These are phyloP conservation scores for Pseudodiploospora longispora DNA, from an alignment of 2,329 filamentous ascomycete genomes.

Conservation along the genomic window DNA sequence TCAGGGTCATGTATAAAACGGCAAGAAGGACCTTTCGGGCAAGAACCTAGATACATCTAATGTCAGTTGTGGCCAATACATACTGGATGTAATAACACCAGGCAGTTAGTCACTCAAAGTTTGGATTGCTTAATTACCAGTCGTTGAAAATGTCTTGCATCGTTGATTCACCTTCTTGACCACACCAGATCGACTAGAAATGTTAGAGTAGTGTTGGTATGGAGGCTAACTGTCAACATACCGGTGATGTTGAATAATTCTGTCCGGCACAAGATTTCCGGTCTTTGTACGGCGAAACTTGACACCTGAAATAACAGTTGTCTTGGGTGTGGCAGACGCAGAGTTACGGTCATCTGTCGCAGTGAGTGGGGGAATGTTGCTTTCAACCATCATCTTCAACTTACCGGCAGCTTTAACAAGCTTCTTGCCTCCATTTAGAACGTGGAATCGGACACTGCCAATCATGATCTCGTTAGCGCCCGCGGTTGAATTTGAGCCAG, in stretches of 20 bases:
- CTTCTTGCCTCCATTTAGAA: slow-evolving; percentile 74
- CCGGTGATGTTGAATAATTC: slow-evolving; percentile 68
- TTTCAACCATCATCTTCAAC: slow-evolving; percentile 4
- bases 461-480: slow-evolving; percentile 56
- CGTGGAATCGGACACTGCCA: slow-evolving; percentile 64
- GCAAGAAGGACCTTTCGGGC: slow-evolving; percentile 72
- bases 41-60: slow-evolving; percentile 57
- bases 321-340: slow-evolving; percentile 65
- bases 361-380: neutral
- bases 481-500: slow-evolving; percentile 19
- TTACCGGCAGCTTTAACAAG: slow-evolving; percentile 65
- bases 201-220: slow-evolving; percentile 29
- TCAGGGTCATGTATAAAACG: slow-evolving; percentile 74
- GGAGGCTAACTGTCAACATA: slow-evolving; percentile 37
- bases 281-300: slow-evolving; percentile 79
- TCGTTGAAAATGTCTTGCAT: slow-evolving; percentile 65
- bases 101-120: slow-evolving; percentile 15
- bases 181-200: slow-evolving; percentile 38
- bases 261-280: slow-evolving; percentile 75
- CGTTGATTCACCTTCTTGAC: slow-evolving; percentile 63
- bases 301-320: slow-evolving; percentile 64
- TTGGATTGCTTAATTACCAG: slow-evolving; percentile 51
- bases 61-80: slow-evolving; percentile 39
- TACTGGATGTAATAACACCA: slow-evolving; percentile 22
- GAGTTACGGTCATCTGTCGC: slow-evolving; percentile 49